Evolutionary conservation across 2,329 filamentous ascomycete species (phyloP).

Genomic region (Tolypocladium paradoxum): DNA sequence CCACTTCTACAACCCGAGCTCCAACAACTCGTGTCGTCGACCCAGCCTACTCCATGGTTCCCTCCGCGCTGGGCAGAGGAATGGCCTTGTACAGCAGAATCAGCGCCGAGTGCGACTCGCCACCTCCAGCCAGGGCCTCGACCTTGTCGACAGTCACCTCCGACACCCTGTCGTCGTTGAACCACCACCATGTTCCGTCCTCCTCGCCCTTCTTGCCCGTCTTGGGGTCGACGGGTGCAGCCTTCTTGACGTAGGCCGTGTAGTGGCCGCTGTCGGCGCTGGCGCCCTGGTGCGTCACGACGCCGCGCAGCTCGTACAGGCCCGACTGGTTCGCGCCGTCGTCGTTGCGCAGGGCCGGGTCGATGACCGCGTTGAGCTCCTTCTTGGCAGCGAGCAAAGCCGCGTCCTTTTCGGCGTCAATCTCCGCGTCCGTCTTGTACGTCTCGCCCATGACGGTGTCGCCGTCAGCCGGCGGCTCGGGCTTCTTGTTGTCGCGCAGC

Average conservation of each 20-base stretch:
- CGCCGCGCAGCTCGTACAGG: constrained; percentile 84
- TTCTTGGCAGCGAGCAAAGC: constrained; percentile 74
- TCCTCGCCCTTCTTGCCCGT: constrained; percentile 71
- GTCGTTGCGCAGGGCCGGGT: constrained; percentile 63
- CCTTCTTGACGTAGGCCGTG: constrained; percentile 95
- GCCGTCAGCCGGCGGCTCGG: constrained; percentile 36
- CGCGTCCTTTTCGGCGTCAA: constrained; percentile 73
- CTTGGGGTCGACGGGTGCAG: constrained; percentile 57
- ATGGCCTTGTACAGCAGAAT: constrained; percentile 72
- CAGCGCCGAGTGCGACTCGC: constrained; percentile 73
- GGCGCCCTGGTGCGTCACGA: constrained; percentile 93
- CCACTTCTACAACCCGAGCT: background rate
- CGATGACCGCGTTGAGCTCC: constrained; percentile 70
- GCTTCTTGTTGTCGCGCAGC: constrained; percentile 23
- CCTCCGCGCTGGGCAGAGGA: constrained; percentile 51
- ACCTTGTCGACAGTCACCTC: constrained; percentile 91
- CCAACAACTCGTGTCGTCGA: background rate
- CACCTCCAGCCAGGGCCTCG: constrained; percentile 77
- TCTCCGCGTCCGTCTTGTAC: constrained; percentile 89
- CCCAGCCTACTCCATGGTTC: constrained; percentile 14
- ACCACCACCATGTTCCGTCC: constrained; percentile 99
- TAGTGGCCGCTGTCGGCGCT: constrained; percentile 97
- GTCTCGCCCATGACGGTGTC: constrained; percentile 66
- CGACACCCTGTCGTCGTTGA: constrained; percentile 95
- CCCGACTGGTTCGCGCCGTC: constrained; percentile 86